These are phyloP conservation scores for Tricholoma saponaceum DNA, from an alignment of 768 basidiomycete species.

Conservation along the genomic window DNA sequence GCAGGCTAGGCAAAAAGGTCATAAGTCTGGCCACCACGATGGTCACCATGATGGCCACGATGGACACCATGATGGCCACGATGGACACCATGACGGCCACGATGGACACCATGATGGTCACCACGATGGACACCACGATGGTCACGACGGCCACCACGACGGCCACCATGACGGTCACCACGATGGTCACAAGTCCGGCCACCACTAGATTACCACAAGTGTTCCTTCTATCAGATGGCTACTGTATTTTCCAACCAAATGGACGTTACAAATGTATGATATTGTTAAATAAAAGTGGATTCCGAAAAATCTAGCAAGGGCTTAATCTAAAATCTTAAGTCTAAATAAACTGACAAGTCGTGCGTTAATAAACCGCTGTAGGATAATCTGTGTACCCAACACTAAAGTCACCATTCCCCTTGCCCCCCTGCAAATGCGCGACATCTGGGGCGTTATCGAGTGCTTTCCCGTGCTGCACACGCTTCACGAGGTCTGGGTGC, in stretches of 20 bases:
- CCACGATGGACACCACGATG: neutral
- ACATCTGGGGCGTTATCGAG: constrained; percentile 29
- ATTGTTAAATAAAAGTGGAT: no score
- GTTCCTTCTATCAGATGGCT: no score
- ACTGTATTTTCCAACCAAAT: neutral
- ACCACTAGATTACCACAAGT: no score
- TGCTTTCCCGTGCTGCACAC: constrained; percentile 30
- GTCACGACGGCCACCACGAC: neutral
- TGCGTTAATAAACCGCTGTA: constrained; percentile 17
- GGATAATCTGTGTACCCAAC: constrained; percentile 38
- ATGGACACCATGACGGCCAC: no score
- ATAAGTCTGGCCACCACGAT: no score
- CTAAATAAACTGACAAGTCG: neutral
- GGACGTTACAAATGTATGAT: no score
- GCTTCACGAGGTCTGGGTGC: constrained; percentile 38
- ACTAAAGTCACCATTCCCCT: constrained; percentile 18
- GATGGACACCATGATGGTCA: neutral
- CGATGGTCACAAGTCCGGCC: no score
- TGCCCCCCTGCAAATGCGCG: constrained; percentile 22
- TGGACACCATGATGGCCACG: no score
- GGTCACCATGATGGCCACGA: no score
- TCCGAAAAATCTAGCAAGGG: no score
- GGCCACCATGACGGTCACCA: neutral
- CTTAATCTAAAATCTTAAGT: neutral
- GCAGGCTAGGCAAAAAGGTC: neutral